Evolutionary conservation across 306 rosid species (phyloP).

Genomic region (Rosa rugosa): DNA sequence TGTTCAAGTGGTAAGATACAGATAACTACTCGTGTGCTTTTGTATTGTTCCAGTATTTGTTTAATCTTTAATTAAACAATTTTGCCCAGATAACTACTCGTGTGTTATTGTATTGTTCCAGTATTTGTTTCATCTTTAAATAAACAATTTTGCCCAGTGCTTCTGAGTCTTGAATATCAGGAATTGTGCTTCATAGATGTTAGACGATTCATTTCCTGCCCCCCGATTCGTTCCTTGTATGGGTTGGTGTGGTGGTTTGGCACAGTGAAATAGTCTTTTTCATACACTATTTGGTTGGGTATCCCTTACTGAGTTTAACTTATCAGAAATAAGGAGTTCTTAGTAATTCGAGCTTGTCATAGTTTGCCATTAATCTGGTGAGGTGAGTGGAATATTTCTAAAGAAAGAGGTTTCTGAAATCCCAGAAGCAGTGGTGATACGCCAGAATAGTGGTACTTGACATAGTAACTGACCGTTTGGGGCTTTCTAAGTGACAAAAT

Average conservation of each 20-base stretch:
- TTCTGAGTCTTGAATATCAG: neutral
- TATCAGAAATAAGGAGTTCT: neutral
- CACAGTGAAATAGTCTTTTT: neutral
- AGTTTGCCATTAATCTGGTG: neutral
- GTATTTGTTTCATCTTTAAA: neutral
- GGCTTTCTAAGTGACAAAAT: neutral
- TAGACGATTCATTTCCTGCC: too few species aligned
- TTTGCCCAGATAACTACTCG: neutral
- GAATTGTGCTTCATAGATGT: neutral
- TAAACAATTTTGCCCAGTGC: neutral
- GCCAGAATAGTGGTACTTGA: neutral
- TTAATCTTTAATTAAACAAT: neutral
- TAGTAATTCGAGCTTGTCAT: neutral
- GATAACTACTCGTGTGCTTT: neutral
- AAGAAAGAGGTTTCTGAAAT: neutral
- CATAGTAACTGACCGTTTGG: neutral
- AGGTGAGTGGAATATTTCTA: neutral
- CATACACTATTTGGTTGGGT: neutral
- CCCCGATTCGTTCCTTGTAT: neutral
- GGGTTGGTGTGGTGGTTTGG: neutral
- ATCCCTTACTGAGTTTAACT: neutral
- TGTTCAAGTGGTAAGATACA: conserved; percentile 76
- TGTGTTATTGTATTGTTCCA: neutral
- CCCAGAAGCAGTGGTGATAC: neutral
- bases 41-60: neutral